A percentile compares a stretch with the other conserved stretches of the same genome.
phyloP scores from a whole-genome alignment of 257 asterid species.

The Solanum lycopersicoides region DNA sequence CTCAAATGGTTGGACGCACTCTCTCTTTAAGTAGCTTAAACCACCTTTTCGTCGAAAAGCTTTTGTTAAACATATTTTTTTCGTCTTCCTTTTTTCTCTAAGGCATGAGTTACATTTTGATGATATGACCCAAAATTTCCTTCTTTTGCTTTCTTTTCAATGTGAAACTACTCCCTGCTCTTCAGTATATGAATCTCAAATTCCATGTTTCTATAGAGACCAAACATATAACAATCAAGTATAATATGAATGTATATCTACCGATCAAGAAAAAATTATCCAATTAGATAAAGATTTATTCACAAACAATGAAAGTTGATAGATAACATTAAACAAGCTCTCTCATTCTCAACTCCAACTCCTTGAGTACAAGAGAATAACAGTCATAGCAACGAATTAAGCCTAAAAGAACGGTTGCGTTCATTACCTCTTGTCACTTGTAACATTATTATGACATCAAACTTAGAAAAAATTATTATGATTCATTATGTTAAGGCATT shows the following conservation, averaged over 20 bases:
- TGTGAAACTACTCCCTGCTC: neutral
- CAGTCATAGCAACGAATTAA: neutral
- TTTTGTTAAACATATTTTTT: neutral
- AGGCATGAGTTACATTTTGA: neutral
- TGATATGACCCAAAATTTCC: neutral
- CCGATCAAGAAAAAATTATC: neutral
- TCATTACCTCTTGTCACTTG: neutral
- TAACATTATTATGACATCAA: neutral
- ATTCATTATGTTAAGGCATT: neutral
- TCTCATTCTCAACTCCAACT: neutral
- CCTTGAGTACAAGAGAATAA: neutral
- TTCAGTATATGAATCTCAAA: neutral
- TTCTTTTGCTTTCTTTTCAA: neutral
- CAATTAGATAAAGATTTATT: neutral
- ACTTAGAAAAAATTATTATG: neutral
- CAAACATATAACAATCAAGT: neutral
- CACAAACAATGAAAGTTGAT: neutral
- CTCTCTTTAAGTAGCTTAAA: no score
- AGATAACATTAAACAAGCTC: neutral
- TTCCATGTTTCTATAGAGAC: neutral
- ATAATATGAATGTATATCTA: neutral
- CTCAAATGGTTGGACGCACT: no score
- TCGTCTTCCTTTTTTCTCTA: neutral
- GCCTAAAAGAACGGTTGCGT: neutral
- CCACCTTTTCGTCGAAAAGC: no score